Evolutionary conservation across 2,329 filamentous ascomycete genomes (phyloP).

Genomic region (Harringtonia aguacate): DNA sequence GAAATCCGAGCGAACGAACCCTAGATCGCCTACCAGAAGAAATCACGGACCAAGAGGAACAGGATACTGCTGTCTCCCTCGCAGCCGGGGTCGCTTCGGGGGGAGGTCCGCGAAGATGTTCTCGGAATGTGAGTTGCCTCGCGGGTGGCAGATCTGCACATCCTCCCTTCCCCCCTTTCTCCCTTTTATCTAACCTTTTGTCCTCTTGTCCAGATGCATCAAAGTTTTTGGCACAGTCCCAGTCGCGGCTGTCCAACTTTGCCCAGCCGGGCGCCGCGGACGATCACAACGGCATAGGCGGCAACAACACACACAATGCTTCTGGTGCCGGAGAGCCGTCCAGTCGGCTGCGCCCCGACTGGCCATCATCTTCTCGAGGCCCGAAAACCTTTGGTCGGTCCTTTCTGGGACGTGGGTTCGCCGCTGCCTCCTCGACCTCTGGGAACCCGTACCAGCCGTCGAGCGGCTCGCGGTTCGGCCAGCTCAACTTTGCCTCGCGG

Average conservation of each 20-base stretch:
- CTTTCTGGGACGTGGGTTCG: constrained; percentile 23
- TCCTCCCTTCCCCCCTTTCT: background rate
- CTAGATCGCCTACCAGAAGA: background rate
- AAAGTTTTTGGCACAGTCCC: constrained; percentile 90
- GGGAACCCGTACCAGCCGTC: constrained; percentile 72
- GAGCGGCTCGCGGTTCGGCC: constrained; percentile 62
- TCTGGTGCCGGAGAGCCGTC: constrained; percentile 12
- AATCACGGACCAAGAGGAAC: background rate
- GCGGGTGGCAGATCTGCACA: background rate
- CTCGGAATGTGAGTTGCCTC: constrained; percentile 68
- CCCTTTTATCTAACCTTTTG: background rate
- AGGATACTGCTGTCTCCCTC: background rate
- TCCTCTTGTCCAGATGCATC: constrained; percentile 74
- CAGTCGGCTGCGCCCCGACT: constrained; percentile 23
- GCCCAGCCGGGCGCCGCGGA: constrained; percentile 43
- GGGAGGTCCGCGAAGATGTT: constrained; percentile 48
- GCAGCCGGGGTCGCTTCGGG: constrained; percentile 7
- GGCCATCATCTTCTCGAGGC: constrained; percentile 20
- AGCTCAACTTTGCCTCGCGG: constrained; percentile 63
- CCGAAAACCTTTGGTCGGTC: constrained; percentile 26
- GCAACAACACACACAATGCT: constrained; percentile 19
- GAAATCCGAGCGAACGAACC: background rate
- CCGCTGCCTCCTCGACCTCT: constrained; percentile 22
- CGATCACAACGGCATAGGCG: constrained; percentile 23
- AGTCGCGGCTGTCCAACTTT: constrained; percentile 73